Evolutionary conservation across 306 rosid species (phyloP).

Genomic region (Biancaea sappan): DNA sequence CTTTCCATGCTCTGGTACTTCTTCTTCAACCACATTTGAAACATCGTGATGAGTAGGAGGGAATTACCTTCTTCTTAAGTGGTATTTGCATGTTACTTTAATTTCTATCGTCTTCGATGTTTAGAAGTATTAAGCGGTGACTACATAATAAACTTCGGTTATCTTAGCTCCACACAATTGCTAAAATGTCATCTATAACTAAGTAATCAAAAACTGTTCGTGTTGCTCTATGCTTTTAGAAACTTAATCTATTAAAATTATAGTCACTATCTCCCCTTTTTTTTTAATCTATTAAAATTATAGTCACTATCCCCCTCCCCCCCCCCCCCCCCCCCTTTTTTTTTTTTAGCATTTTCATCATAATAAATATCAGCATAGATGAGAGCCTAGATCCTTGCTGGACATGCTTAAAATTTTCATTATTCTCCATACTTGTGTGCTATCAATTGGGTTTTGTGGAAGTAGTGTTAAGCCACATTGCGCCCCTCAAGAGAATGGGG

Average conservation of each 20-base stretch:
- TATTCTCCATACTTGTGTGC: not conserved
- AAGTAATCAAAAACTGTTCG: not conserved
- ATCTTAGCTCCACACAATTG: not conserved
- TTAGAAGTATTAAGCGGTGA: not conserved
- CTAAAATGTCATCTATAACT: not conserved
- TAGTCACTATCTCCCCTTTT: not conserved
- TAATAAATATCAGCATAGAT: not conserved
- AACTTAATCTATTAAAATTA: not conserved
- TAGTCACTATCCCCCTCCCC: too few species aligned
- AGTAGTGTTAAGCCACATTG: not conserved
- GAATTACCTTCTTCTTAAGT: not conserved
- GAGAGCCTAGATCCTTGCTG: not conserved
- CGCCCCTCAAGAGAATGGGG: not conserved
- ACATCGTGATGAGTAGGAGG: not conserved
- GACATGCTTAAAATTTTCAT: not conserved
- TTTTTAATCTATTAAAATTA: too few species aligned
- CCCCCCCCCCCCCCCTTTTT: too few species aligned
- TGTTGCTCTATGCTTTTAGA: not conserved
- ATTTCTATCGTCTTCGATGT: not conserved
- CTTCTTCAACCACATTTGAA: not conserved
- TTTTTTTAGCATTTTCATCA: too few species aligned
- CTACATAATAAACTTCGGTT: not conserved
- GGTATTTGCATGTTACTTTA: not conserved
- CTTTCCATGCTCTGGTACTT: slow-evolving; percentile 71
- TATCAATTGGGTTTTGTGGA: not conserved